Conservation (phyloP, 2,329 filamentous ascomycete species). For the Beauveria sp. region DNA sequence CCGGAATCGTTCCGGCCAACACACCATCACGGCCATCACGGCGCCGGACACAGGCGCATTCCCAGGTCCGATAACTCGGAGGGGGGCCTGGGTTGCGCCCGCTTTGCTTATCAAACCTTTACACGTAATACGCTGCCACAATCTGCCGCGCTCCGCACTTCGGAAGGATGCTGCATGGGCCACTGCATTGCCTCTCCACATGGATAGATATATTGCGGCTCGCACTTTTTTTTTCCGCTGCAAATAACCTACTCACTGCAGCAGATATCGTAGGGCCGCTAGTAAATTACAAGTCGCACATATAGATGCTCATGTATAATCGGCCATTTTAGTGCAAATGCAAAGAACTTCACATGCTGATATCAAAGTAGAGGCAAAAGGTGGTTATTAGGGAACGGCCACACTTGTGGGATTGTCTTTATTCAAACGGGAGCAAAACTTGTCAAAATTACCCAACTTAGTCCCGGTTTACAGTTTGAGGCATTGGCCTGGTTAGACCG, state of each 20-base stretch:
- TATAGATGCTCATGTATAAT: too few relatives aligned
- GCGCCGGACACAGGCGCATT: constrained; percentile 16
- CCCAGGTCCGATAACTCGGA: constrained; percentile 7
- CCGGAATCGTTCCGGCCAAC: constrained; percentile 29
- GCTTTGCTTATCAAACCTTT: background rate
- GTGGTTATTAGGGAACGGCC: background rate
- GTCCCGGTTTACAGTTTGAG: background rate
- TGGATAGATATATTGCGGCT: constrained; percentile 5
- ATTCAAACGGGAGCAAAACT: background rate
- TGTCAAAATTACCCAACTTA: background rate
- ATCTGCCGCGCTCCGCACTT: constrained; percentile 4
- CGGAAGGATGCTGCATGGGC: background rate
- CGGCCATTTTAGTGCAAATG: background rate
- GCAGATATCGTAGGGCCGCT: background rate
- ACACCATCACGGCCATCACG: constrained; percentile 22
- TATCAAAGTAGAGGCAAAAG: background rate
- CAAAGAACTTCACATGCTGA: background rate
- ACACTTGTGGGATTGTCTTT: background rate
- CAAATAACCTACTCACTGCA: background rate
- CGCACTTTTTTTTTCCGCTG: background rate
- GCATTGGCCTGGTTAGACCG: background rate
- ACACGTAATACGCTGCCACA: constrained; percentile 3
- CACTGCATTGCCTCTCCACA: constrained; percentile 1
- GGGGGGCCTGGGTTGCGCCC: background rate
- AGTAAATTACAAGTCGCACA: too few relatives aligned